Percentiles rank a stretch among this genome's conserved stretches.
phyloP scores from a whole-genome alignment of 257 asterid species.

The Asclepias syriaca region DNA sequence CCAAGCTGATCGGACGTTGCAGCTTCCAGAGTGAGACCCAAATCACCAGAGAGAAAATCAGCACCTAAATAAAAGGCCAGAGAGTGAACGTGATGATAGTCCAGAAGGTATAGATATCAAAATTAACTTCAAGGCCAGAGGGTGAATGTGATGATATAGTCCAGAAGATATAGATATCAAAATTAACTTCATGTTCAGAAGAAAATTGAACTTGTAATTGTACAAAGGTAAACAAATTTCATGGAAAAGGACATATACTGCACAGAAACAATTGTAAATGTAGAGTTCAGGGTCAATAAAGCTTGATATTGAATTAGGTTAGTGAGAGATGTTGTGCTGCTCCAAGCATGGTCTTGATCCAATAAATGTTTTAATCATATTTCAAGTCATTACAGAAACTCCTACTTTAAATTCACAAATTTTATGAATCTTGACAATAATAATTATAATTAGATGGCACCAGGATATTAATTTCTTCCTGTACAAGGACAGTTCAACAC shows the following conservation, averaged over 20 bases:
- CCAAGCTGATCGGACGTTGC: constrained; percentile 99
- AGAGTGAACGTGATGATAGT: constrained; percentile 3
- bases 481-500: neutral
- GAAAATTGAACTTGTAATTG: neutral
- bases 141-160: constrained; percentile 4
- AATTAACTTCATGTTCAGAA: neutral
- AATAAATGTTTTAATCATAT: neutral
- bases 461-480: neutral
- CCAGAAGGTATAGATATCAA: constrained; percentile 8
- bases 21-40: constrained; percentile 67
- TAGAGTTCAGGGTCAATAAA: neutral
- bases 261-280: neutral
- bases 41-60: constrained; percentile 89
- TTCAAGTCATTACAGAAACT: neutral
- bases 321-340: neutral
- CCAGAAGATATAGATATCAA: too few relatives aligned
- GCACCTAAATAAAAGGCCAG: constrained; percentile 50
- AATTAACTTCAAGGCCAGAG: constrained; percentile 5
- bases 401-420: neutral
- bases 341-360: neutral
- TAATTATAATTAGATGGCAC: neutral
- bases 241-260: neutral
- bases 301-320: neutral
- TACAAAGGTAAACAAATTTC: neutral
- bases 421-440: neutral